These are phyloP conservation scores for Neurospora sp. DNA, from an alignment of 2,329 filamentous ascomycete genomes.

Conservation along the genomic window DNA sequence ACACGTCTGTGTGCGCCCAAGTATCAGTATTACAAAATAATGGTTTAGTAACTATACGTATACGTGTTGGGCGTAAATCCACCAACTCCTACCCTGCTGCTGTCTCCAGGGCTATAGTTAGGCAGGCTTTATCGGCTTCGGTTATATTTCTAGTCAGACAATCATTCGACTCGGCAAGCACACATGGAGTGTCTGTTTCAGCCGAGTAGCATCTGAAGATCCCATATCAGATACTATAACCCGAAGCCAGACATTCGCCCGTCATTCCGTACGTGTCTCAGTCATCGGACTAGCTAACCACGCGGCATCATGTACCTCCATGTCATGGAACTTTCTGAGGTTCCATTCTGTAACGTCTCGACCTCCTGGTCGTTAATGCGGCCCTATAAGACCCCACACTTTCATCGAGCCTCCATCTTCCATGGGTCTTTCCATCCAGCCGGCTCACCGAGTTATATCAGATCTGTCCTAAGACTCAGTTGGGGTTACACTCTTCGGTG, in stretches of 20 bases:
- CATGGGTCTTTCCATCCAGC: constrained; percentile 4
- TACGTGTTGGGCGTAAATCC: background rate
- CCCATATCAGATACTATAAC: background rate
- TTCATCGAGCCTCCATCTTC: constrained; percentile 5
- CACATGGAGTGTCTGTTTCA: background rate
- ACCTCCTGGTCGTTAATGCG: constrained; percentile 1
- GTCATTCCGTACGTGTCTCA: background rate
- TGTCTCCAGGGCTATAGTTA: background rate
- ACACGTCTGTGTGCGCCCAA: background rate
- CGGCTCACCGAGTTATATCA: constrained; percentile 12
- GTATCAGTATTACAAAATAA: background rate
- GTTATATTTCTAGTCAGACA: background rate
- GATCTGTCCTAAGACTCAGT: constrained; percentile 4
- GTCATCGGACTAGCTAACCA: background rate
- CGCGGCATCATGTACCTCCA: background rate
- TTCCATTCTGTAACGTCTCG: background rate
- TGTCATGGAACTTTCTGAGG: background rate
- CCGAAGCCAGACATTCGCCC: background rate
- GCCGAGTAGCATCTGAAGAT: background rate
- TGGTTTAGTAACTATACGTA: background rate
- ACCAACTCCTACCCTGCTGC: background rate
- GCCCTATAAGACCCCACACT: constrained; percentile 4
- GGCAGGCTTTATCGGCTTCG: background rate
- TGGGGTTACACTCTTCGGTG: background rate
- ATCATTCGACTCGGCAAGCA: background rate